Conservation (phyloP, 2,329 filamentous ascomycete genomes). For the Trichoderma pleuroti region DNA sequence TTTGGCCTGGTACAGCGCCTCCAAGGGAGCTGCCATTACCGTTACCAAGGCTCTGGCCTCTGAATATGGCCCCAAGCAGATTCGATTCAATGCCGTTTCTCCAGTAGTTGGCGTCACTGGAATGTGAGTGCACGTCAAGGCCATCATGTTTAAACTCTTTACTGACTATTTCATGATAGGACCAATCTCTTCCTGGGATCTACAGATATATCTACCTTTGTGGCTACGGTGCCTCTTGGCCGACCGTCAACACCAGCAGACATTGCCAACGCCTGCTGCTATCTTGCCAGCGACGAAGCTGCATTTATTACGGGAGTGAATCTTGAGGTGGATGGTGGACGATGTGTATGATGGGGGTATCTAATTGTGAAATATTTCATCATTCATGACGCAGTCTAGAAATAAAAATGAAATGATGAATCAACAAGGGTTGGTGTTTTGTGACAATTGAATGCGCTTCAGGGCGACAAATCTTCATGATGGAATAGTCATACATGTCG, state of each 20-base stretch:
- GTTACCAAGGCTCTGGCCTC: conserved; percentile 60
- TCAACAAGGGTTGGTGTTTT: background rate
- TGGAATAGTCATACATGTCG: background rate
- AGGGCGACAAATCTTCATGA: background rate
- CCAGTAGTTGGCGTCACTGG: conserved; percentile 66
- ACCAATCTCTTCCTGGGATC: conserved; percentile 53
- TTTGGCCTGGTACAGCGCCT: conserved; percentile 67
- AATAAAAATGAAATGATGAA: background rate
- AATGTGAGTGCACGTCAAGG: conserved; percentile 38
- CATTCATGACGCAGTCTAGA: background rate
- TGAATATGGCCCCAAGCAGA: conserved; percentile 68
- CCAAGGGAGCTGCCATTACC: conserved; percentile 62
- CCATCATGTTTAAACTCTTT: background rate
- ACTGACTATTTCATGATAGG: conserved; percentile 23
- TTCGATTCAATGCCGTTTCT: conserved; percentile 69
- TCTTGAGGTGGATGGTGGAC: conserved; percentile 45
- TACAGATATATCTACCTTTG: conserved; percentile 54
- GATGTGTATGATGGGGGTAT: conserved; percentile 22
- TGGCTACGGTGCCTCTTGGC: conserved; percentile 52
- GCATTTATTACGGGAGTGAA: conserved; percentile 71
- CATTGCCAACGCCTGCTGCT: conserved; percentile 67
- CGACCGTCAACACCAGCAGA: conserved; percentile 56
- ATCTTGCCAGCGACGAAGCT: conserved; percentile 67
- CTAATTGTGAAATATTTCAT: background rate
- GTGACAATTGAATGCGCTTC: background rate